Base-by-base conservation (phyloP, 306 rosid genomes). In the Bauhinia variegata region DNA sequence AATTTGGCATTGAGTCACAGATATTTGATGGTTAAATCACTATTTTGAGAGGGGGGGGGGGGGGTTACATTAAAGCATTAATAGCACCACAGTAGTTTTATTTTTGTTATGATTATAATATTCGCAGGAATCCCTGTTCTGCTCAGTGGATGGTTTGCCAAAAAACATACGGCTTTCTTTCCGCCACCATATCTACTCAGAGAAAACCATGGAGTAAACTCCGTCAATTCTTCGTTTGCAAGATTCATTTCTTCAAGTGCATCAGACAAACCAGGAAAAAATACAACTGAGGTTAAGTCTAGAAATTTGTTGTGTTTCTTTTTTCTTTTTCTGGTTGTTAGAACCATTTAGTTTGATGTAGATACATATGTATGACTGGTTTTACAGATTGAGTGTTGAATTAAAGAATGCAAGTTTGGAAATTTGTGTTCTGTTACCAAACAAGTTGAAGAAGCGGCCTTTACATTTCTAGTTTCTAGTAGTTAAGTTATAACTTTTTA, bases 171-270 rank as follows among this genome's bases (percentile, higher is more conserved):
- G n/a, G 64, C 53, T 65, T 51, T 56, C 33, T 61, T 39, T 13
- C 56, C 11, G 75, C 36, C 75, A 31, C 61, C 73, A 18, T 67
- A 63, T 47, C 75, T 46, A 60, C 68, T 62, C 63, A 46, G 73
- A 61, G 71, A 78, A 72, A 75, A 67, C 28, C 74, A 56, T 47
- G 77, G 75, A 47, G 66, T 76, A 60, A 77, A 33, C 54, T 44
- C 80, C 31, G 15, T 54, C 31, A 65, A 2, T 63, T 34, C 79
- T 11, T 55, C 63, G 54, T 75, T 72, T 23, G 61, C 76, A 39
- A 79, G 88, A 64, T 53, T 77, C 37, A 43, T 83, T 65, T 89
- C 95, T 49, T 89, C 96, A 11, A 75, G 60, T 63, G 79, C 96
- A 66, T 80, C 88, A 37, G 39, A 72, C 42, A 59, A 81, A 70